Evolutionary conservation across 179 eudicot genomes (phyloP), one percentile per base, ranked within the genome.

Genomic region (Corrigiola litoralis): DNA sequence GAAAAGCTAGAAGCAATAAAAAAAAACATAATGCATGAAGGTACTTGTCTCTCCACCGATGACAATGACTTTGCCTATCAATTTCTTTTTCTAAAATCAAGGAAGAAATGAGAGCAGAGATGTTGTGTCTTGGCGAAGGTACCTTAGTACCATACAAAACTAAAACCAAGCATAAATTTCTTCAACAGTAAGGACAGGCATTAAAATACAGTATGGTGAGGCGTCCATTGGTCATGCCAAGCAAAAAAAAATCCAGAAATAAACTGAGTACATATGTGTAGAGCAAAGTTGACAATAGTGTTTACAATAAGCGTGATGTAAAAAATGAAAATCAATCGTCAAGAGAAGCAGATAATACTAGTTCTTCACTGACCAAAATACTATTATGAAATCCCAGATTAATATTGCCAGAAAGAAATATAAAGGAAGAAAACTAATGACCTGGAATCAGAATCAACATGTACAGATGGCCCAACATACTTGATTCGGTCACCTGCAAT

Each of bases 401-500:
- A 36, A 24, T 44, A 32, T 33, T 25, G 32, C 21, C 23, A 32
- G 32, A 62, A 62, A 14, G 17, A 48, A 61, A 24, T n/a, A 60
- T 31, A 36, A 32, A 20, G 69, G 27, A 1, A 59, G 60, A 48
- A 66, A 67, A 60, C 29, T 36, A 63, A 55, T 75, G n/a, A 94
- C 99, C 94, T 94, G 78, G 75, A 79, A 66, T 87, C 92, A n/a
- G 81, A 78, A 70, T 84, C 94, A 71, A 75, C 66, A 33, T 33
- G 57, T 36, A 76, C 76, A 28, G 89, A 69, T 36, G 84, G 85
- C 60, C 99, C 99, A 75, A 77, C 59, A 69, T 94, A 94, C 68
- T 86, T 94, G 42, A 94, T 87, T 38, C 91, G 97, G 80, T 94
- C 99, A 68, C 99, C 99, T 94, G 85, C 55, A 60, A 71, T 28